Conservation (phyloP, 2,329 filamentous ascomycete species). For the Cladophialophora bantiana region DNA sequence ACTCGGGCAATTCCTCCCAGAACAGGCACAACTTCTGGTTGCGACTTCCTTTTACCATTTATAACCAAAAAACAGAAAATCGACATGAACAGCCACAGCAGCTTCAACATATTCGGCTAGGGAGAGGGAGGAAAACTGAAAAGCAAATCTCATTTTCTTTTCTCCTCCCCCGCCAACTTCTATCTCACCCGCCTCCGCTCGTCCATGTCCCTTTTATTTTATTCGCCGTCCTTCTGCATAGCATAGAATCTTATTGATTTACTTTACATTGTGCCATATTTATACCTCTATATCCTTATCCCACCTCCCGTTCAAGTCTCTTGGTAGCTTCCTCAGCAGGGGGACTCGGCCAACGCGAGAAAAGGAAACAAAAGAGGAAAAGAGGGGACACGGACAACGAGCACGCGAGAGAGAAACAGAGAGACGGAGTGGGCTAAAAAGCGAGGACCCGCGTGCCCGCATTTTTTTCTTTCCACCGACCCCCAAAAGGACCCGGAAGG, state of each 20-base stretch:
- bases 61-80: conserved; percentile 1
- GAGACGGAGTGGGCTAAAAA: no score
- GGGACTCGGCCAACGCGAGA: background rate
- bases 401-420: no score
- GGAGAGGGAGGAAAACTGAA: background rate
- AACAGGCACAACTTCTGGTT: background rate
- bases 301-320: background rate
- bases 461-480: background rate
- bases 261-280: background rate
- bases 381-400: background rate
- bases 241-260: conserved; percentile 1
- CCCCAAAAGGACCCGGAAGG: background rate
- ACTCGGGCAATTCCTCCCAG: background rate
- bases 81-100: conserved; percentile 4
- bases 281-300: background rate
- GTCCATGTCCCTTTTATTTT: conserved; percentile 4
- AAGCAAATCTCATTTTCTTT: background rate
- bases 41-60: conserved; percentile 11
- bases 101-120: conserved; percentile 8
- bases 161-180: conserved; percentile 9
- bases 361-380: background rate
- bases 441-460: no score
- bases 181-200: conserved; percentile 11
- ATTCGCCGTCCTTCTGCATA: background rate
- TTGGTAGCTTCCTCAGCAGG: background rate